Conservation (phyloP, 1,284 basidiomycete genomes). For the Trametes pubescens region DNA sequence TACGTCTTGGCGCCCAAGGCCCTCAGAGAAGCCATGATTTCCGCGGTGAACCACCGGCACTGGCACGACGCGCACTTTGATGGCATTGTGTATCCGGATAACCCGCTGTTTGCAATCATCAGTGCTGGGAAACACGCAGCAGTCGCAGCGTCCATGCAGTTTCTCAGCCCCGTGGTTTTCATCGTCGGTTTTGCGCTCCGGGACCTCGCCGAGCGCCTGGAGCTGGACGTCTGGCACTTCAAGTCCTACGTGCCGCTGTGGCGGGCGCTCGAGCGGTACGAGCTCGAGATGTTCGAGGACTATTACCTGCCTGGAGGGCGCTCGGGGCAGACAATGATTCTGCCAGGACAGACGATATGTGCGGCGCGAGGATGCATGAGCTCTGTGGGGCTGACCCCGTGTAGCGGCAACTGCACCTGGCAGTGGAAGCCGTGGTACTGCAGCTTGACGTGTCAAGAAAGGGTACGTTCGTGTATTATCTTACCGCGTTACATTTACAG, state of each 20-base stretch:
- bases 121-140: not conserved
- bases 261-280: conserved; percentile 6
- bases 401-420: conserved; percentile 22
- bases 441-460: conserved; percentile 20
- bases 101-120: conserved; percentile 2
- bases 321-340: no score
- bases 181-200: conserved; percentile 8
- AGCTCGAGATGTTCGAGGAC: not conserved
- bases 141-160: conserved; percentile 6
- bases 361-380: not conserved
- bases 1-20: not conserved
- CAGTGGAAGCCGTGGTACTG: conserved; percentile 29
- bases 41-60: not conserved
- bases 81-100: not conserved
- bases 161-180: conserved; percentile 7
- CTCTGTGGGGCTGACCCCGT: not conserved
- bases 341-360: not conserved
- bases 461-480: not conserved
- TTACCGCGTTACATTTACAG: no score
- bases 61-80: no score
- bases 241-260: conserved; percentile 5
- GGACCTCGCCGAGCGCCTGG: conserved; percentile 1
- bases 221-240: conserved; percentile 3
- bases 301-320: not conserved
- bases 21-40: not conserved